These are phyloP conservation scores for Mycena epipterygia DNA, from an alignment of 768 basidiomycete genomes.

Conservation along the genomic window DNA sequence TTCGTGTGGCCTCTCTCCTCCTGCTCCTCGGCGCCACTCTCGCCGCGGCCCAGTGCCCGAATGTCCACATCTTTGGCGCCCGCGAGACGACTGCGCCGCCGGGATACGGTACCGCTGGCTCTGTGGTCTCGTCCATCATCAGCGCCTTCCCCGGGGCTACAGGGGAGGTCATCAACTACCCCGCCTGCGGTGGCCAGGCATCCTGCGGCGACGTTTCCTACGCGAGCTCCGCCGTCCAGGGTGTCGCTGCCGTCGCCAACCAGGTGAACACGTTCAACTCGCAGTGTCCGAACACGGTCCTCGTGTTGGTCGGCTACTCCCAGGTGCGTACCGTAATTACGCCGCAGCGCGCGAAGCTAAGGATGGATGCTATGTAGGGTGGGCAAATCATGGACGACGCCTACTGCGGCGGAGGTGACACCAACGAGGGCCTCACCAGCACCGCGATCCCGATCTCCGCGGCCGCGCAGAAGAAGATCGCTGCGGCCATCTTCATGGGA, in stretches of 20 bases:
- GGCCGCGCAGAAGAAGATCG: slow-evolving; percentile 47
- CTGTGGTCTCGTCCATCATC: slow-evolving; percentile 46
- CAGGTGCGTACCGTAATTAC: slow-evolving; percentile 38
- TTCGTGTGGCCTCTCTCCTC: slow-evolving; percentile 29
- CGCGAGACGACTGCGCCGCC: slow-evolving; percentile 50
- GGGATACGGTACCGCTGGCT: slow-evolving; percentile 48
- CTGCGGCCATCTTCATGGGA: slow-evolving; percentile 52
- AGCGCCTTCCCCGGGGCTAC: slow-evolving; percentile 47
- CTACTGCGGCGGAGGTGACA: slow-evolving; percentile 50
- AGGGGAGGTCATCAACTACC: slow-evolving; percentile 50
- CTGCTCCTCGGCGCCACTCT: slow-evolving; percentile 29
- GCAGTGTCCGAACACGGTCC: slow-evolving; percentile 46
- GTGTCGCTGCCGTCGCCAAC: slow-evolving; percentile 46
- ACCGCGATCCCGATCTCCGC: slow-evolving; percentile 49
- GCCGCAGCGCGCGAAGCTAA: neutral
- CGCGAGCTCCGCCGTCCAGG: slow-evolving; percentile 46
- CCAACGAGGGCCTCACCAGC: slow-evolving; percentile 44
- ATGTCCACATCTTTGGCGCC: slow-evolving; percentile 51
- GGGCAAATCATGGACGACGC: slow-evolving; percentile 52
- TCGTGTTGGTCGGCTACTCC: slow-evolving; percentile 51
- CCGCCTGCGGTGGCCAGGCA: slow-evolving; percentile 52
- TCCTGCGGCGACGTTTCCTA: slow-evolving; percentile 49
- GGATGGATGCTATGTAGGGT: slow-evolving; percentile 35
- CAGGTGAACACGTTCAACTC: slow-evolving; percentile 50
- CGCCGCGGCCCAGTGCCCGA: slow-evolving; percentile 42